Percentiles rank a stretch among this genome's conserved stretches.
phyloP scores from a whole-genome alignment of 257 asterid genomes.

The Solanum appendiculatum region DNA sequence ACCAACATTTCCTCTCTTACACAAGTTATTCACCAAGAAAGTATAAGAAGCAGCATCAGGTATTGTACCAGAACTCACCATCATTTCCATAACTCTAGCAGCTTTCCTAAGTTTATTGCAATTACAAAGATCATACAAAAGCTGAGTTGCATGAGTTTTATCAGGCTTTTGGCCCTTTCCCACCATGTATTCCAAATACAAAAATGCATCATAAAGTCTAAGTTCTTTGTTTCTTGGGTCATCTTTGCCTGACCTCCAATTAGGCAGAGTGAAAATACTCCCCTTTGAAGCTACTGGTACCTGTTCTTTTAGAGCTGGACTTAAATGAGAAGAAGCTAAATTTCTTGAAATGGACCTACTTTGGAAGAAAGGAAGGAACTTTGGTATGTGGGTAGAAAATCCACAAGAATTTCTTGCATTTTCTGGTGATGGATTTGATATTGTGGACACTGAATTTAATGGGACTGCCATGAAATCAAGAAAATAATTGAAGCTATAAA shows the following conservation, averaged over 20 bases:
- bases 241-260: constrained; percentile 57
- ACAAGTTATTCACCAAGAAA: constrained; percentile 56
- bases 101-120: constrained; percentile 64
- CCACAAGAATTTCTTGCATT: constrained; percentile 19
- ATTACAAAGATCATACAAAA: constrained; percentile 78
- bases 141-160: constrained; percentile 50
- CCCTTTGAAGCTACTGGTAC: constrained; percentile 19
- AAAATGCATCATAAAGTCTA: constrained; percentile 57
- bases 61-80: constrained; percentile 51
- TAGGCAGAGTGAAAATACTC: constrained; percentile 51
- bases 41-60: constrained; percentile 73
- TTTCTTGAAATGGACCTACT: constrained; percentile 25
- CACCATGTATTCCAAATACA: constrained; percentile 70
- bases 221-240: constrained; percentile 54
- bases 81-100: constrained; percentile 72
- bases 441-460: constrained; percentile 48
- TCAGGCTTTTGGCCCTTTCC: constrained; percentile 71
- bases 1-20: constrained; percentile 81
- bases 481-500: neutral
- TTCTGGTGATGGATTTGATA: constrained; percentile 39
- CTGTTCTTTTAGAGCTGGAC: neutral
- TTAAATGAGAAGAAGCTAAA: constrained; percentile 31
- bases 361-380: constrained; percentile 27
- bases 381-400: constrained; percentile 30
- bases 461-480: constrained; percentile 40